These are phyloP conservation scores for Chlamydomonas eustigma DNA, from an alignment of 139 green algal species.

Conservation along the genomic window DNA sequence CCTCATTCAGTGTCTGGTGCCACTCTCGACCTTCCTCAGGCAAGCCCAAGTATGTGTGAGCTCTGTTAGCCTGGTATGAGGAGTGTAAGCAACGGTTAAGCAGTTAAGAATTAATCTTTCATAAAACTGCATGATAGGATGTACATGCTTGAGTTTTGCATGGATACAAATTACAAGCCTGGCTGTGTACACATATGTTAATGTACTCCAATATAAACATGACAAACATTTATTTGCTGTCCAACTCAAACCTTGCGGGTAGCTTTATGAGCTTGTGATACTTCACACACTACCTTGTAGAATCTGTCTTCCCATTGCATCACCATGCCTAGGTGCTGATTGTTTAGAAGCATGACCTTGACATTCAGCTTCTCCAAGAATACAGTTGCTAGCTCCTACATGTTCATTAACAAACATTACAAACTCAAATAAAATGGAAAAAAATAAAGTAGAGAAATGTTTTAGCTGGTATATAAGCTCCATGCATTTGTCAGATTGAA, in stretches of 20 bases:
- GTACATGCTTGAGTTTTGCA: neutral
- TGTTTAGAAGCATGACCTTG: conserved; percentile 99
- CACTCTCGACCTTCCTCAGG: conserved; percentile 52
- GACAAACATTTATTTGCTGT: neutral
- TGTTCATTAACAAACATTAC: too few relatives aligned
- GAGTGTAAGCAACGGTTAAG: too few relatives aligned
- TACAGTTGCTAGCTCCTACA: conserved; percentile 91
- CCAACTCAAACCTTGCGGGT: too few relatives aligned
- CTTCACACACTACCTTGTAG: conserved; percentile 80
- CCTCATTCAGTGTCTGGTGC: conserved; percentile 59
- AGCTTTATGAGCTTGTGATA: too few relatives aligned
- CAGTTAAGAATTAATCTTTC: too few relatives aligned
- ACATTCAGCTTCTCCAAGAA: conserved; percentile 89
- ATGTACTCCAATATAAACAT: neutral
- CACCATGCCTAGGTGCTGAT: conserved; percentile 99
- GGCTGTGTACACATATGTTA: neutral
- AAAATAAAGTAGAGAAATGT: neutral
- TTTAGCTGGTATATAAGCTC: neutral
- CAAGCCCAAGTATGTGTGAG: conserved; percentile 95
- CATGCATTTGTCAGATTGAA: too few relatives aligned
- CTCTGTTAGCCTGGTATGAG: conserved; percentile 84
- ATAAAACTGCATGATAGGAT: too few relatives aligned
- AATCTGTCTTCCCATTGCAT: conserved; percentile 99
- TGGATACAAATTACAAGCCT: neutral
- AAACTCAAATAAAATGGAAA: neutral